phyloP scores from a whole-genome alignment of 2,329 filamentous ascomycete species.

The Talaromyces sp. region DNA sequence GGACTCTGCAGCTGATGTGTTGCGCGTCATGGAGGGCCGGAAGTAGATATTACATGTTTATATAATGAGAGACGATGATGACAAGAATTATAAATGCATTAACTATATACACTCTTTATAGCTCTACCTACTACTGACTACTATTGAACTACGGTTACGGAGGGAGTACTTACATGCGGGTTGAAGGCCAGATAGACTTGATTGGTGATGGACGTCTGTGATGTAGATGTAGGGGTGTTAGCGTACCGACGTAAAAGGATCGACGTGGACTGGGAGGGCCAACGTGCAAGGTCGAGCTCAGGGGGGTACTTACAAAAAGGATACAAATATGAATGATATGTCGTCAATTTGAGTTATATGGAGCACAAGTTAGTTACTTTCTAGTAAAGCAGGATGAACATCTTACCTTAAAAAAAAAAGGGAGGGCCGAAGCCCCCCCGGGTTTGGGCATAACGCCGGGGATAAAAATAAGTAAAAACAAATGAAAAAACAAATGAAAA shows the following conservation, averaged over 20 bases:
- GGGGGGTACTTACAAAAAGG: neutral
- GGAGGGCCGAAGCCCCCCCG: neutral
- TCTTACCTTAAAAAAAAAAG: neutral
- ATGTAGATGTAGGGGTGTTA: neutral
- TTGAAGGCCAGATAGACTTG: neutral
- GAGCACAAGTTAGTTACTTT: neutral
- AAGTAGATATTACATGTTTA: constrained; percentile 24
- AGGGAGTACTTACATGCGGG: too few relatives aligned
- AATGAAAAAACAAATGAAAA: neutral
- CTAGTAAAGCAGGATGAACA: neutral
- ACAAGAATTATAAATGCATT: neutral
- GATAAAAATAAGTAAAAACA: neutral
- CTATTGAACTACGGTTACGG: neutral
- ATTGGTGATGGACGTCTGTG: neutral
- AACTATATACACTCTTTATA: neutral
- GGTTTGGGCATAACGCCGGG: neutral
- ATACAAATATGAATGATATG: neutral
- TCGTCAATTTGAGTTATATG: neutral
- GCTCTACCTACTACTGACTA: neutral
- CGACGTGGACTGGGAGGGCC: too few relatives aligned
- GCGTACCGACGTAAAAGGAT: neutral
- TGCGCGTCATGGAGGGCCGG: constrained; percentile 68
- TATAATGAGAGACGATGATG: neutral
- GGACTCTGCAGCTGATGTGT: constrained; percentile 71
- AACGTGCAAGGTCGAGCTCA: neutral